A percentile compares a stretch with the other conserved stretches of the same genome.
Evolutionary conservation across 306 rosid species (phyloP).

Genomic region (Cucumis cinereus): DNA sequence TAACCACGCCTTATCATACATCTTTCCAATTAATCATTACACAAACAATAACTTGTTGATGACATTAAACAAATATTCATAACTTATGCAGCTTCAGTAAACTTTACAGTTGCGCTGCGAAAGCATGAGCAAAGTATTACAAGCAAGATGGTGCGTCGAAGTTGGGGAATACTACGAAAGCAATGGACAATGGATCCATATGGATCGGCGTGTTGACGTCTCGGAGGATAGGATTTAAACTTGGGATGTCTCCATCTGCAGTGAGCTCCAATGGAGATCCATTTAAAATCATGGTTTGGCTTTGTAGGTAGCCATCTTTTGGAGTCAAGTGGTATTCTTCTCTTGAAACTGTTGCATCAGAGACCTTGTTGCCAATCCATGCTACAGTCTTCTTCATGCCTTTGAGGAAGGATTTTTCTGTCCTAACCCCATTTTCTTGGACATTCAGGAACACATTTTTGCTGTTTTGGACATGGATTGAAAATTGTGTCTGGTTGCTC

Average conservation of each 20-base stretch:
- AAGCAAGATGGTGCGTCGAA: slow-evolving; percentile 43
- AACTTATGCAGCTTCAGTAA: background rate
- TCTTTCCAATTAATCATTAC: background rate
- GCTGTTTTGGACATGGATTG: slow-evolving; percentile 26
- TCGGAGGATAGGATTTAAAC: slow-evolving; percentile 31
- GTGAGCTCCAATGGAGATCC: slow-evolving; percentile 54
- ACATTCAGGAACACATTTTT: slow-evolving; percentile 4
- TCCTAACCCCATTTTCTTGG: slow-evolving; percentile 6
- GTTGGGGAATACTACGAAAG: slow-evolving; percentile 35
- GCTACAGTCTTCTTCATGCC: slow-evolving; percentile 56
- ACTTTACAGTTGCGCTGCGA: background rate
- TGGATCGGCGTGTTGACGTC: slow-evolving; percentile 30
- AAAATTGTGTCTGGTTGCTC: slow-evolving; percentile 64
- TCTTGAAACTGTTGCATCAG: slow-evolving; percentile 39
- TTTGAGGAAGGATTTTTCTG: slow-evolving; percentile 20
- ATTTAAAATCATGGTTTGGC: slow-evolving; percentile 59
- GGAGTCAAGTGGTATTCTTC: slow-evolving; percentile 80
- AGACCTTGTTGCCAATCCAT: slow-evolving; percentile 67
- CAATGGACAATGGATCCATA: slow-evolving; percentile 27
- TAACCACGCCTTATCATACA: background rate
- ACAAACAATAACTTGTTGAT: background rate
- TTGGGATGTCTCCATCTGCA: slow-evolving; percentile 51
- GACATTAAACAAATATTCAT: background rate
- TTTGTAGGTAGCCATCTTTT: slow-evolving; percentile 32
- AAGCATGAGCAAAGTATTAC: background rate